phyloP scores from a whole-genome alignment of 129 eudicot species.

The Centaurea solstitialis region DNA sequence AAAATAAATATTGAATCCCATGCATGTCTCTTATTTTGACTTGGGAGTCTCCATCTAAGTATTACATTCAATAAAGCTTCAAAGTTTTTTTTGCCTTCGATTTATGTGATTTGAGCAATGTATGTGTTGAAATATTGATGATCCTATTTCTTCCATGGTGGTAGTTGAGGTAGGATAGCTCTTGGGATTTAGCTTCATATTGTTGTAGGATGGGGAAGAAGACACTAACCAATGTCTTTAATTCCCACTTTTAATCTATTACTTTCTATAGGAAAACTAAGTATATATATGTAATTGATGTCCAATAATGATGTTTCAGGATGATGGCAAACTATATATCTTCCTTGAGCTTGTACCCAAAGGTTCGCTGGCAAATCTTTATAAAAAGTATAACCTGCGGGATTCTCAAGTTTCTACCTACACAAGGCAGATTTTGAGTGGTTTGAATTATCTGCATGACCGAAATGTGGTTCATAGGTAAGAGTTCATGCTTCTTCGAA shows the following conservation, averaged over 20 bases:
- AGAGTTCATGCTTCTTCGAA: slow-evolving; percentile 11
- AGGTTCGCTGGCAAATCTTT: slow-evolving; percentile 78
- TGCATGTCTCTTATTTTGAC: background rate
- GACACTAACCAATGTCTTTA: background rate
- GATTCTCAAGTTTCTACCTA: slow-evolving; percentile 82
- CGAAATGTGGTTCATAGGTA: slow-evolving; percentile 87
- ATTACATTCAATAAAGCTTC: background rate
- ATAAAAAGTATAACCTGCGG: slow-evolving; percentile 56
- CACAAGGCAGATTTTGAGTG: slow-evolving; percentile 85
- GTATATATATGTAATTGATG: background rate
- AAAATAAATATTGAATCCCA: background rate
- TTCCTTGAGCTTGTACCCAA: slow-evolving; percentile 83
- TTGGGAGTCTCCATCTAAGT: background rate
- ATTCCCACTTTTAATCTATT: background rate
- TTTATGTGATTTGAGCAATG: background rate
- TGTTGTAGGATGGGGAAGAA: background rate
- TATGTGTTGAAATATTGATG: background rate
- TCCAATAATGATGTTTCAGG: slow-evolving; percentile 48
- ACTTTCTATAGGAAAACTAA: background rate
- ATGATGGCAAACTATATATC: slow-evolving; percentile 68
- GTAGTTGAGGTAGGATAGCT: background rate
- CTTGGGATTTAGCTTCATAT: background rate
- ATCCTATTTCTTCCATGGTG: background rate
- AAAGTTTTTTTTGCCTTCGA: background rate
- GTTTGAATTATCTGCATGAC: slow-evolving; percentile 70